Conservation (phyloP, 305 asterid species). For the Withania somnifera region DNA sequence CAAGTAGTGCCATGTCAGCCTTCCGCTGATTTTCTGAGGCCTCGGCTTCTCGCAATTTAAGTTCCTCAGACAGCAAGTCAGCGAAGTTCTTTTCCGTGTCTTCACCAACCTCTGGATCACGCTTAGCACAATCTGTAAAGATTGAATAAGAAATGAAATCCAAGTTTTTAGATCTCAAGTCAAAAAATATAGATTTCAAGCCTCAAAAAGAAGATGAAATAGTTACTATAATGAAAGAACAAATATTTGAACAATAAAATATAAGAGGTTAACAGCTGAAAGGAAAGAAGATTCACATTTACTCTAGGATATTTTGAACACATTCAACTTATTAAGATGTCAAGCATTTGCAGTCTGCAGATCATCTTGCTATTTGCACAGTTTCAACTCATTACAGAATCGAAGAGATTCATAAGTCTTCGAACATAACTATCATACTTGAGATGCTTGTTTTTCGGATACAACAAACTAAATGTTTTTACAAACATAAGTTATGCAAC, state of each 20-base stretch:
- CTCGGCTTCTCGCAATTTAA: constrained; percentile 76
- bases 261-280: background rate
- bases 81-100: constrained; percentile 83
- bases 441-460: background rate
- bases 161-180: background rate
- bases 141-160: background rate
- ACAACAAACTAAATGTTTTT: background rate
- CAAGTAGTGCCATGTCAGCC: constrained; percentile 82
- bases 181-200: background rate
- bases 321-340: background rate
- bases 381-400: background rate
- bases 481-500: background rate
- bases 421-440: background rate
- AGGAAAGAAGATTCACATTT: background rate
- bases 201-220: background rate
- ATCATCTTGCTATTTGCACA: background rate
- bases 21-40: constrained; percentile 73
- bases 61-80: constrained; percentile 76
- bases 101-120: constrained; percentile 69
- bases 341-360: background rate
- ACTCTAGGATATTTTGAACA: background rate
- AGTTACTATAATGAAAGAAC: background rate
- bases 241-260: background rate
- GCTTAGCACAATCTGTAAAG: constrained; percentile 74
- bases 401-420: background rate